Evolutionary conservation across 129 eudicot species (phyloP).

Genomic region (Dittrichia graveolens): DNA sequence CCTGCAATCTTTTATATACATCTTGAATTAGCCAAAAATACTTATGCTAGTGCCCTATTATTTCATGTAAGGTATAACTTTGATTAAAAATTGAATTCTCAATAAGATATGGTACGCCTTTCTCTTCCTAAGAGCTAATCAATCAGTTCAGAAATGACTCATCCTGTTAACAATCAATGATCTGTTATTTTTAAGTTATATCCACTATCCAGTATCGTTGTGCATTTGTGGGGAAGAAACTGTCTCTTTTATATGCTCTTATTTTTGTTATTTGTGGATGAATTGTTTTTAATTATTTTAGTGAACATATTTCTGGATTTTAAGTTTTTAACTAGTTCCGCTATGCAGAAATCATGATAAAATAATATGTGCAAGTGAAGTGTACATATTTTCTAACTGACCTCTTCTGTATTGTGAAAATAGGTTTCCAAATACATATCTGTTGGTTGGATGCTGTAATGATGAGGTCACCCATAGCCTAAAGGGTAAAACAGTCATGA

Average conservation of each 20-base stretch:
- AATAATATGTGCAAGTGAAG: background rate
- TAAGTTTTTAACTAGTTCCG: slow-evolving; percentile 1
- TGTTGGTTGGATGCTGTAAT: slow-evolving; percentile 85
- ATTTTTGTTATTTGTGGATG: background rate
- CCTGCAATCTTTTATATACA: too few species aligned
- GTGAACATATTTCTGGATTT: background rate
- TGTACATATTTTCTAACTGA: slow-evolving; percentile 3
- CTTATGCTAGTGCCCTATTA: too few species aligned
- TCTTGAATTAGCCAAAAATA: too few species aligned
- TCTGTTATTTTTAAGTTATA: too few species aligned
- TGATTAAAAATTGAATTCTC: too few species aligned
- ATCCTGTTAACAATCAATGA: background rate
- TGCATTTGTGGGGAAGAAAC: background rate
- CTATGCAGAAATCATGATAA: background rate
- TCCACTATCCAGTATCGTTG: background rate
- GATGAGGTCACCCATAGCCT: slow-evolving; percentile 70
- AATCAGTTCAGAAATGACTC: background rate
- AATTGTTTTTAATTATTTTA: background rate
- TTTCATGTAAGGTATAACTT: too few species aligned
- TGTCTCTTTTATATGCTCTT: background rate
- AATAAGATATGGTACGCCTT: too few species aligned
- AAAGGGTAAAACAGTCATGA: slow-evolving; percentile 92
- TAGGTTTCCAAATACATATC: slow-evolving; percentile 76
- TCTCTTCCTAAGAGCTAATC: too few species aligned
- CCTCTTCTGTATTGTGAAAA: slow-evolving; percentile 2